These are phyloP conservation scores for Hygrophorus russula DNA, from an alignment of 768 basidiomycete species.

Conservation along the genomic window DNA sequence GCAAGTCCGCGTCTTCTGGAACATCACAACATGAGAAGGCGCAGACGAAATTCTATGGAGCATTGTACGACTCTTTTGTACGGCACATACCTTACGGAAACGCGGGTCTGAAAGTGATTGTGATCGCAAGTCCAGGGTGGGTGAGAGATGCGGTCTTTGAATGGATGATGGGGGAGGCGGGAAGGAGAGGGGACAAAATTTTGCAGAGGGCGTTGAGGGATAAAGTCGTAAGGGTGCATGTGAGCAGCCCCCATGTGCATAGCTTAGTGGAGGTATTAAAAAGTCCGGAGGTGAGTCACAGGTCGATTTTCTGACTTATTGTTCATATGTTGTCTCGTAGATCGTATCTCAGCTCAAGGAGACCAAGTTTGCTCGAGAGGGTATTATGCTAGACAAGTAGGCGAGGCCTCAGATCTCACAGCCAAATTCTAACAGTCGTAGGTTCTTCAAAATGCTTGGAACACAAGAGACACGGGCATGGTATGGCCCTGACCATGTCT, in stretches of 20 bases:
- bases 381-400: slow-evolving; percentile 81
- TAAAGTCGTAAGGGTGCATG: slow-evolving; percentile 85
- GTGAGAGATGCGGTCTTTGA: slow-evolving; percentile 82
- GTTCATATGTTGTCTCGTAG: slow-evolving; percentile 24
- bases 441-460: slow-evolving; percentile 97
- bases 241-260: slow-evolving; percentile 91
- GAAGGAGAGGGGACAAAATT: slow-evolving; percentile 68
- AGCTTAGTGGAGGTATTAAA: slow-evolving; percentile 89
- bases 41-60: slow-evolving; percentile 69
- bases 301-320: not conserved
- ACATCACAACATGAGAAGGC: slow-evolving; percentile 90
- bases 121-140: slow-evolving; percentile 97
- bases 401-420: not conserved
- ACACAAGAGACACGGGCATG: slow-evolving; percentile 93
- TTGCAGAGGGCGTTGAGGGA: slow-evolving; percentile 66
- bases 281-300: slow-evolving; percentile 70
- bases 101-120: slow-evolving; percentile 70
- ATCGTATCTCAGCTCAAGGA: slow-evolving; percentile 72
- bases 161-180: slow-evolving; percentile 75
- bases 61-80: slow-evolving; percentile 76
- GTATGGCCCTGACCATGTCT: slow-evolving; percentile 96
- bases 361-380: slow-evolving; percentile 94
- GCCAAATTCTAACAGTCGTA: slow-evolving; percentile 19
- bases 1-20: slow-evolving; percentile 78
- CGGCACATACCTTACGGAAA: slow-evolving; percentile 83